Base-by-base conservation (phyloP, 345 rosid genomes). In the Cochlearia excelsa region DNA sequence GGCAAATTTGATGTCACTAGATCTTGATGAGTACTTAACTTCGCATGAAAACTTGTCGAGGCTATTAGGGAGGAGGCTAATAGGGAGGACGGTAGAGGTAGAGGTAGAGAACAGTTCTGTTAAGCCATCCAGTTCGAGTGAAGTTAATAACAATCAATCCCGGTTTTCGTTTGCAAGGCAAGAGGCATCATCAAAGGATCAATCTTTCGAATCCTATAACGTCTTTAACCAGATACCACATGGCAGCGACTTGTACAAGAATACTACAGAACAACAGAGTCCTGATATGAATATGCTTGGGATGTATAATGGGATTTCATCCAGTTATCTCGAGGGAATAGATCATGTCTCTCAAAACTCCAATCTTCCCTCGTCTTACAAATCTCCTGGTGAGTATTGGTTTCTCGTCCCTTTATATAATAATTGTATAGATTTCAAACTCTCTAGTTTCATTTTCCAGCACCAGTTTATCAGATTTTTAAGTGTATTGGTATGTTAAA, bases 101-200 rank as follows among this genome's bases (percentile, higher is more conserved):
- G 88, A 82, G 9, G 61, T 63, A 63, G 85, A 82, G 46, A 71
- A 82, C 54, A 78, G 69, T 59, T 69, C 90, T 47, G 74, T 61
- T 43, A 77, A 68, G 68, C 58, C 66, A 62, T 68, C 84, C 3
- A 66, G 72, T 72, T 77, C 79, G 34, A 68, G 85, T 80, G 83
- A 84, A 69, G 68, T 56, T 11, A 82, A 73, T 60, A 79, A 73
- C 65, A 82, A 67, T 63, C 99, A 89, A 58, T 89, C 97, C 51
- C 81, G 88, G 70, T 89, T 93, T 80, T 87, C 99, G 34, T 87
- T 89, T 72, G 95, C 99, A 0, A 85, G 97, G 71, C 95, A 85
- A 56, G 96, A 82, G 30, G 92, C 72, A 35, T 16, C 23, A 16
- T 56, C 79, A 2, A 81, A 63, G 56, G 67, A 72, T 65, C 82